Evolutionary conservation across 2,329 filamentous ascomycete genomes (phyloP).

Genomic region (Calonectria multiphialidica): DNA sequence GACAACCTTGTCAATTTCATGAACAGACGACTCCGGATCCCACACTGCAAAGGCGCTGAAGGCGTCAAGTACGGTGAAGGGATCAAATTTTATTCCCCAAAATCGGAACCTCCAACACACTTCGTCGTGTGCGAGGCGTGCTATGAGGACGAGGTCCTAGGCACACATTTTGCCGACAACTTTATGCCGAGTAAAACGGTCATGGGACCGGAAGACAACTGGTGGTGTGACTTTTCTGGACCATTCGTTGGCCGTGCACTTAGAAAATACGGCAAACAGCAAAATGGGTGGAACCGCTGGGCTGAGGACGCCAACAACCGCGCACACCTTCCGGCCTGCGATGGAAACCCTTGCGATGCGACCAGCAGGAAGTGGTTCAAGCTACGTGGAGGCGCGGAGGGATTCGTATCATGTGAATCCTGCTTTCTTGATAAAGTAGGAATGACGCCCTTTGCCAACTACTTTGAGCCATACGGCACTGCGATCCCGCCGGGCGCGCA

Average conservation of each 20-base stretch:
- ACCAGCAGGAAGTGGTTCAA: not conserved
- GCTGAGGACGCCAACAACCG: not conserved
- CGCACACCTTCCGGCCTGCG: not conserved
- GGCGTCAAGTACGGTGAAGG: not conserved
- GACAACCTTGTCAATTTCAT: not conserved
- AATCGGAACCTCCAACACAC: not conserved
- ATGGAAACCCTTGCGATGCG: not conserved
- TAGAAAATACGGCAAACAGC: not conserved
- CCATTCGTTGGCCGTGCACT: not conserved
- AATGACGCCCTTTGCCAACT: not conserved
- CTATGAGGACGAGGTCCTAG: not conserved
- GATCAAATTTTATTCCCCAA: conserved; percentile 3
- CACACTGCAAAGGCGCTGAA: not conserved
- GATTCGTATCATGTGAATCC: not conserved
- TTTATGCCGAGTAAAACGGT: not conserved
- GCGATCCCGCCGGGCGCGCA: not conserved
- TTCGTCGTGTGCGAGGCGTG: not conserved
- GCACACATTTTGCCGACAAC: not conserved
- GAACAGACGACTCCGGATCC: not conserved
- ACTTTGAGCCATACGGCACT: not conserved
- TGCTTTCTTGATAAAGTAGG: not conserved
- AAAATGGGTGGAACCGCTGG: not conserved
- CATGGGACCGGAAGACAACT: not conserved
- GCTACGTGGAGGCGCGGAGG: not conserved
- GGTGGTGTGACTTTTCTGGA: not conserved